Evolutionary conservation across 768 basidiomycete genomes (phyloP), one percentile per base, ranked within the genome.

Genomic region (Amanita pseudoporphyria): DNA sequence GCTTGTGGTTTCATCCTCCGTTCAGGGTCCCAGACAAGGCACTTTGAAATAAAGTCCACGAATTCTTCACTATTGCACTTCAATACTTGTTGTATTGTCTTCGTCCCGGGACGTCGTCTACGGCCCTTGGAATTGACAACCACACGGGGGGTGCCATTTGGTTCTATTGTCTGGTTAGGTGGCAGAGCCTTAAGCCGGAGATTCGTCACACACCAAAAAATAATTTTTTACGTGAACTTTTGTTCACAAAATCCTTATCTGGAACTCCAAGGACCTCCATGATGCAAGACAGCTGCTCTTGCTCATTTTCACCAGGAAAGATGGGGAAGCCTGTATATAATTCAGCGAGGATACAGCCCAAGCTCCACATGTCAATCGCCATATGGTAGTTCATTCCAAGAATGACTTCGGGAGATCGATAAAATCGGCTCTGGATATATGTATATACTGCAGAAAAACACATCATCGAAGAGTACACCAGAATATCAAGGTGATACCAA

Each of bases 331-430:
- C 96, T 9, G 95, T 98, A 65, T 87, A 95, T 37, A 99, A 70
- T 65, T 99, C 96, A 13, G 96, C 96, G 47, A 99, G 72, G 54
- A 99, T 99, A 60, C 96, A 99, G 32, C 96, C 96, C 57, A 99
- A 67, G 71, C 92, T 95, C 96, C 96, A 99, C 94, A 99, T 99
- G 63, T 98, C 92, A 54, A 94, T 95, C 30, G 89, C 93, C 92
- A 96, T 98, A 62, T 95, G 91, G 64, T 99, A 99, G 64, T 93
- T 96, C 87, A 95, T 90, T 47, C 96, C 96, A 33, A 99, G 79
- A 49, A 99, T 99, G 57, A 99, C 95, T 68, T 99, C 96, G 3
- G 96, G 96, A 16, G 93, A 96, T n/a, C 96, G 91, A 69, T 99
- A 99, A 72, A 99, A 99, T 36, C 96, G 89, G 69, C 92, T 95